Conservation (phyloP, 2,329 filamentous ascomycete species). For the Fusarium veterinarium region DNA sequence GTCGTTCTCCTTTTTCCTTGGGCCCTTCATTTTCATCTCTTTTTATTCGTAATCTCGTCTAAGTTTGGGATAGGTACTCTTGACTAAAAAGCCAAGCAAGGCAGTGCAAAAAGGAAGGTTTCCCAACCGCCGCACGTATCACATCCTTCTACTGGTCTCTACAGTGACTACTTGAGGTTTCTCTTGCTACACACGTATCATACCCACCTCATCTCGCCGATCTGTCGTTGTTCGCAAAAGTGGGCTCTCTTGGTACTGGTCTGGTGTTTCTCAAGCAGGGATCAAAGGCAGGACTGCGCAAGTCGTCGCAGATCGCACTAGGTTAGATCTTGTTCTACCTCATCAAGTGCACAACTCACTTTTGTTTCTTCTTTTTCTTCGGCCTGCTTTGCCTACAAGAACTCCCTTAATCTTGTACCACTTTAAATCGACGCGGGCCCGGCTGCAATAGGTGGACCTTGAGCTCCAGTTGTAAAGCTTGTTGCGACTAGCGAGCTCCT, state of each 20-base stretch:
- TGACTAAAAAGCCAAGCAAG: conserved; percentile 34
- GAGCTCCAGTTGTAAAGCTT: conserved; percentile 14
- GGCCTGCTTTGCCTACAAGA: conserved; percentile 6
- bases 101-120: conserved; percentile 30
- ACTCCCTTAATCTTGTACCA: background rate
- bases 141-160: conserved; percentile 24
- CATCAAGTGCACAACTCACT: conserved; percentile 1
- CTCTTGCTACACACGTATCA: background rate
- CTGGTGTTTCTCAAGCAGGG: conserved; percentile 32
- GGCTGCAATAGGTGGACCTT: conserved; percentile 5
- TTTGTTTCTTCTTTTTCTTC: conserved; percentile 5
- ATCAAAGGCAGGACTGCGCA: conserved; percentile 24
- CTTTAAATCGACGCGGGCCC: conserved; percentile 5
- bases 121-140: conserved; percentile 14
- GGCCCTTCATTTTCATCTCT: conserved; percentile 12
- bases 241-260: conserved; percentile 26
- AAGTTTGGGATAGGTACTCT: background rate
- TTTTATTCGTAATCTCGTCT: conserved; percentile 21
- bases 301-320: conserved; percentile 32
- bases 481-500: conserved; percentile 15
- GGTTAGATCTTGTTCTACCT: conserved; percentile 30
- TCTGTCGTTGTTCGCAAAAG: conserved; percentile 33
- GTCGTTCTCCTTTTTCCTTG: background rate
- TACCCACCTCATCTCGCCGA: conserved; percentile 29
- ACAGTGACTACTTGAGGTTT: conserved; percentile 8